Conservation (phyloP, 208 protist species). For the Leishmania gerbilli region DNA sequence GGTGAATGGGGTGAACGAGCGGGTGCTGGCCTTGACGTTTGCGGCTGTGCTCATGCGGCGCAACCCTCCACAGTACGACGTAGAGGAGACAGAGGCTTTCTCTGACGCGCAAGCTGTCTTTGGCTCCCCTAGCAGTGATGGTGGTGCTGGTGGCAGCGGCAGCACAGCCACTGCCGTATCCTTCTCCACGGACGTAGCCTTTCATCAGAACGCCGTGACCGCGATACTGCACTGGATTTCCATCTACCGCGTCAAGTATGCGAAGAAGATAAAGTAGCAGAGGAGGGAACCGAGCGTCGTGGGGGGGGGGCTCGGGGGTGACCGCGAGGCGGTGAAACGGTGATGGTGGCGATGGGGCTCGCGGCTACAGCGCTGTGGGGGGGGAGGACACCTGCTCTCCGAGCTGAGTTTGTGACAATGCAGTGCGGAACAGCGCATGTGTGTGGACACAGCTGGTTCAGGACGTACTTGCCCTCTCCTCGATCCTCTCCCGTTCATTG, state of each 20-base stretch:
- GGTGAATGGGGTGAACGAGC: constrained; percentile 65
- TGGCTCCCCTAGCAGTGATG: not conserved
- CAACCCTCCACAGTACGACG: constrained; percentile 1
- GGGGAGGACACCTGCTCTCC: not conserved
- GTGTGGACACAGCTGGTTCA: not conserved
- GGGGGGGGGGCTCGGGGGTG: not conserved
- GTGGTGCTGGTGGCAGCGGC: not conserved
- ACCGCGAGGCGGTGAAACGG: not conserved
- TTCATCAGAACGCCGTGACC: constrained; percentile 57
- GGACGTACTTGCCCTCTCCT: not conserved
- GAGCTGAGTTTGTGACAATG: not conserved
- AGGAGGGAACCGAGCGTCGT: not conserved
- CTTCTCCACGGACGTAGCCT: constrained; percentile 42
- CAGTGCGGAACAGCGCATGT: not conserved
- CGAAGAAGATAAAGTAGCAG: constrained; percentile 24
- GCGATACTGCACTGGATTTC: constrained; percentile 74
- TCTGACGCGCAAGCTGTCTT: constrained; percentile 27
- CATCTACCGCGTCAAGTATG: constrained; percentile 52
- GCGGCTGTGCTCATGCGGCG: constrained; percentile 60
- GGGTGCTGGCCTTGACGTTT: constrained; percentile 78
- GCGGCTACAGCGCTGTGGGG: not conserved
- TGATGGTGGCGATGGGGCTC: not conserved
- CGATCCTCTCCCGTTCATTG: not conserved
- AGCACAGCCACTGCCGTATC: constrained; percentile 14
- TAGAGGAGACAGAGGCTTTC: constrained; percentile 27